Base-by-base conservation (phyloP, 257 asterid genomes). In the Nyctanthes arbortristis region DNA sequence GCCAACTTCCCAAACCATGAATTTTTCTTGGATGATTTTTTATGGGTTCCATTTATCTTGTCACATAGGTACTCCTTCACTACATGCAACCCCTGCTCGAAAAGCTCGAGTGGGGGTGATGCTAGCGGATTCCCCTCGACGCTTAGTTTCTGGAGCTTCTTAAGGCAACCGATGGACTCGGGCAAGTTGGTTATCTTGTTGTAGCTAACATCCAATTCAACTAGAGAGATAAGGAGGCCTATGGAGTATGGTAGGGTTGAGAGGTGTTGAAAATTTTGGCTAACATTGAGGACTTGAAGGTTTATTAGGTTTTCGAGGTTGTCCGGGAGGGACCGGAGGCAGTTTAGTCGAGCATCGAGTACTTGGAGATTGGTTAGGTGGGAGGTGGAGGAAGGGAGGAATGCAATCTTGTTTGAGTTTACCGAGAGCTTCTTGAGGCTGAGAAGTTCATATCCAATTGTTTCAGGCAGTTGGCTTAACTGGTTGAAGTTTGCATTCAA, bases 261-360 rank as follows among this genome's bases (percentile, higher is more conserved):
- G 2, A 93, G 80, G 88, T 78, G 79, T 4, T 93, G 98, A 75
- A 93, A 93, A 14, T 93, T 93, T 67, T 93, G 98, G 79, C 98
- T 93, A 0, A 93, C 75, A 47, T 88, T 90, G 4, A 93, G 92
- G 77, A 80, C 70, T 45, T 87, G 66, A 11, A 93, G 97, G 75
- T 87, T 90, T 57, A 85, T 78, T 12, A 93, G 84, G 67, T 90
- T 90, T 32, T 93, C 98, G 2, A 93, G 89, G 70, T 93, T 97
- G 5, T 85, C 87, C 0, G 98, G 98, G 36, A 93, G 96, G 11
- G 89, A 72, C 0, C 84, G 85, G 40, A 93, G 87, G 74, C 96
- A 88, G 87, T 93, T 93, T 36, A 93, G 83, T 29, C 97, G 87
- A 12, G 90, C 98, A 28, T 93, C 98, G 0, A 93, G 79, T 45